Conservation (phyloP, 352 stramenopile species). For the Lagenidium giganteum region DNA sequence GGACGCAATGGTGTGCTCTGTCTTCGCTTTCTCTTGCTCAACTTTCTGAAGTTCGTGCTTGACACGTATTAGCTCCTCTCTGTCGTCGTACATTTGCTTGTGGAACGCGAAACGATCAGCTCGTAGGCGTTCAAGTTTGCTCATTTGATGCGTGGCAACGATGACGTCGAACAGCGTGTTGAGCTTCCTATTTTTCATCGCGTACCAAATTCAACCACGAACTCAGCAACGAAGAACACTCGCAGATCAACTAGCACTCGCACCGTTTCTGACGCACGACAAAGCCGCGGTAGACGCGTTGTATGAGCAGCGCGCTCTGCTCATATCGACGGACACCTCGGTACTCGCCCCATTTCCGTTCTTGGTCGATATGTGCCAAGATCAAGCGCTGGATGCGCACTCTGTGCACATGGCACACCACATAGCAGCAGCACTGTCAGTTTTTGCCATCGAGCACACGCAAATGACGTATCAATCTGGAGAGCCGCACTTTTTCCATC, state of each 20-base stretch:
- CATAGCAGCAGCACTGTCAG: too few relatives aligned
- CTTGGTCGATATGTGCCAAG: constrained; percentile 19
- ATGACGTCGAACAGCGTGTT: constrained; percentile 4
- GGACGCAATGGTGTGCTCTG: constrained; percentile 7
- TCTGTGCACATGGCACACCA: too few relatives aligned
- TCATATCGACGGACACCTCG: constrained; percentile 26
- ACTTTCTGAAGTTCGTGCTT: constrained; percentile 12
- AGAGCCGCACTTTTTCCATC: constrained; percentile 15
- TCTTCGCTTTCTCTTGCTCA: constrained; percentile 12
- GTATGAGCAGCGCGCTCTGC: constrained; percentile 26
- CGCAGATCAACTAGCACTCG: constrained; percentile 4
- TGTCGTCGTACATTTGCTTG: constrained; percentile 11
- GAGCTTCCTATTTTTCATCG: constrained; percentile 1
- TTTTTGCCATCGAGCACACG: too few relatives aligned
- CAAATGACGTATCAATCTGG: too few relatives aligned
- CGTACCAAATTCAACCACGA: not conserved
- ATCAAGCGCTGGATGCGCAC: constrained; percentile 14
- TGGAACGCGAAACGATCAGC: constrained; percentile 16
- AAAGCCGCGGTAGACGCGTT: constrained; percentile 40
- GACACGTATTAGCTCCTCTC: constrained; percentile 12
- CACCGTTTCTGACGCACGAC: constrained; percentile 19
- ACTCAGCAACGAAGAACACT: constrained; percentile 2
- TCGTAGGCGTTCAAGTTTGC: constrained; percentile 20
- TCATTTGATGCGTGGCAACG: constrained; percentile 11
- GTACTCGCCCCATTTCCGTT: constrained; percentile 23